A percentile compares a stretch with the other conserved stretches of the same genome.
phyloP scores from a whole-genome alignment of 345 rosid genomes.

The Populus pruinosa region DNA sequence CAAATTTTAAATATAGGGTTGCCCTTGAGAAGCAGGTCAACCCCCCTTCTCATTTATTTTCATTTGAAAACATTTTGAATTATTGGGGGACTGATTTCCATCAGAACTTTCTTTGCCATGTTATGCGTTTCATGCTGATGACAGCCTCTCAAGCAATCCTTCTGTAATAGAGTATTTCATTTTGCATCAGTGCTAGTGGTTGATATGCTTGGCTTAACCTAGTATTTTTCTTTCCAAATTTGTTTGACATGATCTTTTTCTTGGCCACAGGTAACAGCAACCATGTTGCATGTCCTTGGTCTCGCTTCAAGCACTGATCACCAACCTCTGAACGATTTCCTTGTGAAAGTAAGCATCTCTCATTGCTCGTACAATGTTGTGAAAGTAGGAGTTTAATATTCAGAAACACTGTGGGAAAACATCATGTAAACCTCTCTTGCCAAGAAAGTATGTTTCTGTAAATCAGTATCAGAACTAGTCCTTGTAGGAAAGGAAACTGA shows the following conservation, averaged over 20 bases:
- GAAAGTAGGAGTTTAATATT: neutral
- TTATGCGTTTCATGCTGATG: neutral
- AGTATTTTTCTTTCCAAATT: neutral
- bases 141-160: neutral
- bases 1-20: constrained; percentile 72
- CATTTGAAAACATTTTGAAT: neutral
- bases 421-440: too few relatives aligned
- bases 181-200: neutral
- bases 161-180: neutral
- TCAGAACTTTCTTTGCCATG: neutral
- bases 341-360: constrained; percentile 56
- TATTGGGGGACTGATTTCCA: neutral
- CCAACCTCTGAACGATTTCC: constrained; percentile 67
- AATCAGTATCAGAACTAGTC: too few relatives aligned
- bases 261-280: constrained; percentile 64
- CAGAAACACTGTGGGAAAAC: too few relatives aligned
- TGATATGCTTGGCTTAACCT: neutral
- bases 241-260: neutral
- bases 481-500: neutral
- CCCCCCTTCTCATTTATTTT: neutral
- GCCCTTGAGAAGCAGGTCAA: constrained; percentile 85
- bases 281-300: constrained; percentile 75
- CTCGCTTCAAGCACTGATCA: constrained; percentile 53
- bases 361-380: neutral
- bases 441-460: too few relatives aligned